Evolutionary conservation across 306 rosid species (phyloP).

Genomic region (Fagus crenata): DNA sequence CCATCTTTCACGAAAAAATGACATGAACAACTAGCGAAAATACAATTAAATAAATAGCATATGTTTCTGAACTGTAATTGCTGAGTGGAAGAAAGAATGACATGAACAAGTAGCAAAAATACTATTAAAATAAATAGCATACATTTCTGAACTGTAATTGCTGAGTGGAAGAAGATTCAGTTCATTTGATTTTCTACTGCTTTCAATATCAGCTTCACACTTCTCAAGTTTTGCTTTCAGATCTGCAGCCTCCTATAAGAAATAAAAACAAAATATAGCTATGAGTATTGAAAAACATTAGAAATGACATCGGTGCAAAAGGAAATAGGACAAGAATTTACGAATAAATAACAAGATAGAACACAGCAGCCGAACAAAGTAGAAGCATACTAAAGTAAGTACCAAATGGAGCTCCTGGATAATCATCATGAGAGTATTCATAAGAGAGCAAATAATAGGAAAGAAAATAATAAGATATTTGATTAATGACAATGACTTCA

Average conservation of each 20-base stretch:
- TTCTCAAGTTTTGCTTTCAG: slow-evolving; percentile 69
- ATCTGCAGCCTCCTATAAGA: slow-evolving; percentile 64
- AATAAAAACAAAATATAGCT: slow-evolving; percentile 9
- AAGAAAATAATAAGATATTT: background rate
- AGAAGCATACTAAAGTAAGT: background rate
- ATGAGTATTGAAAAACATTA: background rate
- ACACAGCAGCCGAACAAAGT: background rate
- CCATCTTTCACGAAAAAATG: background rate
- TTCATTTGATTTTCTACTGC: slow-evolving; percentile 63
- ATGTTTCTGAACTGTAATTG: slow-evolving; percentile 54
- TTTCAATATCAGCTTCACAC: slow-evolving; percentile 71
- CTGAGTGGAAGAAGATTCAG: slow-evolving; percentile 54
- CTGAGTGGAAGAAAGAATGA: slow-evolving; percentile 44
- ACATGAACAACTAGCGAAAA: slow-evolving; percentile 14
- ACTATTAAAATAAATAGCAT: slow-evolving; percentile 30
- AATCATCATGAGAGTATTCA: background rate
- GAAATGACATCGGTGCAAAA: slow-evolving; percentile 1
- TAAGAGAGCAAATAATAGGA: background rate
- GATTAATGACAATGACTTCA: background rate
- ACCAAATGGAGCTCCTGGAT: background rate
- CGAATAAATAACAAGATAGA: slow-evolving; percentile 21
- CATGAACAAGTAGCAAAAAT: slow-evolving; percentile 5
- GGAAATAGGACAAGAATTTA: slow-evolving; percentile 8
- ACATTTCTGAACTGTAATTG: slow-evolving; percentile 55
- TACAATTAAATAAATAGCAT: slow-evolving; percentile 29